Base-by-base conservation (phyloP, 257 asterid genomes). In the Fraxinus excelsior region DNA sequence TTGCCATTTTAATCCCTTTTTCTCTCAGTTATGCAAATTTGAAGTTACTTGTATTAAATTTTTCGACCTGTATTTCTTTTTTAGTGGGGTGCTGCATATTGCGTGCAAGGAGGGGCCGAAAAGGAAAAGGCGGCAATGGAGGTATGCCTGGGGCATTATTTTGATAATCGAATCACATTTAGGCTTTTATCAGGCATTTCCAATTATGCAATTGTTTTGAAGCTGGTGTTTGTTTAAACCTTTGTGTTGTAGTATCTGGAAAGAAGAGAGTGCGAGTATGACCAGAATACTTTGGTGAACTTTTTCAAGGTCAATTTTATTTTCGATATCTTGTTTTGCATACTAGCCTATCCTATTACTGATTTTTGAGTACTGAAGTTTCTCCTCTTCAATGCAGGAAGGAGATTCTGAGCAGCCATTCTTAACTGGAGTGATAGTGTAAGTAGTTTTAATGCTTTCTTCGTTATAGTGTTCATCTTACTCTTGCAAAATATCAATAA, bases 1-100 rank as follows among this genome's bases (percentile, higher is more conserved):
- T 58, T 31, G 34, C 72, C 7, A 58, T 6, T 58, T 9, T 25
- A 5, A 58, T 5, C 11, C 38, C 32, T 34, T 74, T 40, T 84
- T 14, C 58, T 53, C 44, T 29, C n/a, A 3, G 19, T 58, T 77
- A 19, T 68, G 25, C 62, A 31, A 0, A 68, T 44, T 5, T 79
- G 53, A 58, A 58, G 14, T 71, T 70, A 51, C 16, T 37, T 7
- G 28, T 34, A 5, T 70, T 37, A 5, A 46, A 29, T 0, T 51
- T 34, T 72, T 29, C 18, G 58, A 73, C 60, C 79, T 56, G 19
- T 70, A 21, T 19, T 38, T 65, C 34, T 23, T 60, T 71, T 68
- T 5, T 88, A 95, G 99, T 95, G 99, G 98, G 98, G 98, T 65
- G 93, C 97, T 77, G 98, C 92, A 49, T 94, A 86, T 76, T 91